Conservation (phyloP, 805 yeast genomes). For the Cyberlindnera nakhonratchasimensis region DNA sequence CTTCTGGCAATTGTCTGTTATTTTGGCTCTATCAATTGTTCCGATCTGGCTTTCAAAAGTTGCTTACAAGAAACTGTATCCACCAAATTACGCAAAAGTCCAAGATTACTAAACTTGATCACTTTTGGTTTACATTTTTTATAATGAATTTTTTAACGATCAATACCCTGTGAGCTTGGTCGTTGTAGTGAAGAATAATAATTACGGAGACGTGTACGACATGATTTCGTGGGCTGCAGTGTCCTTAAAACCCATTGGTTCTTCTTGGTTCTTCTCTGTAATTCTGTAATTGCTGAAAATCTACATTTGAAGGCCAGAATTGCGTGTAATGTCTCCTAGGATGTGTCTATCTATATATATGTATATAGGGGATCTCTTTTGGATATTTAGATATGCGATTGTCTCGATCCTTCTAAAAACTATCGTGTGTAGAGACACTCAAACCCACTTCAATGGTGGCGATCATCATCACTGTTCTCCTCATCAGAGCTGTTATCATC, state of each 20-base stretch:
- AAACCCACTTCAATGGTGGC: slow-evolving; percentile 3
- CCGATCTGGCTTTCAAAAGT: slow-evolving; percentile 90
- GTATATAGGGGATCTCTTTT: too few relatives aligned
- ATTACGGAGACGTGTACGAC: too few relatives aligned
- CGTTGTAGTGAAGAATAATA: too few relatives aligned
- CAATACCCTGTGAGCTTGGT: too few relatives aligned
- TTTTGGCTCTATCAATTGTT: slow-evolving; percentile 65
- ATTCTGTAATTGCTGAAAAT: too few relatives aligned
- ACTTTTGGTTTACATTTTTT: not conserved
- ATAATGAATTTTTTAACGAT: slow-evolving; percentile 16
- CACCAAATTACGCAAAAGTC: slow-evolving; percentile 96
- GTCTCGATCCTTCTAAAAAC: not conserved
- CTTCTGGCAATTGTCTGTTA: slow-evolving; percentile 64
- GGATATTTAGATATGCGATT: too few relatives aligned
- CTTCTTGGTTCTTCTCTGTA: too few relatives aligned
- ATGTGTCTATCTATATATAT: too few relatives aligned
- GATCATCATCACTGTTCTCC: slow-evolving; percentile 32
- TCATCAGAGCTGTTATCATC: slow-evolving; percentile 27
- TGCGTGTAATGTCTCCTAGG: too few relatives aligned
- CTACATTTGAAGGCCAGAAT: too few relatives aligned
- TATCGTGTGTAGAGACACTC: not conserved
- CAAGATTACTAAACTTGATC: slow-evolving; percentile 54
- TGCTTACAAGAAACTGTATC: slow-evolving; percentile 70
- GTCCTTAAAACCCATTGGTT: too few relatives aligned
- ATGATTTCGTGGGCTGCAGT: too few relatives aligned